phyloP scores from a whole-genome alignment of 75 land plant genomes.

The Azolla pinnata region DNA sequence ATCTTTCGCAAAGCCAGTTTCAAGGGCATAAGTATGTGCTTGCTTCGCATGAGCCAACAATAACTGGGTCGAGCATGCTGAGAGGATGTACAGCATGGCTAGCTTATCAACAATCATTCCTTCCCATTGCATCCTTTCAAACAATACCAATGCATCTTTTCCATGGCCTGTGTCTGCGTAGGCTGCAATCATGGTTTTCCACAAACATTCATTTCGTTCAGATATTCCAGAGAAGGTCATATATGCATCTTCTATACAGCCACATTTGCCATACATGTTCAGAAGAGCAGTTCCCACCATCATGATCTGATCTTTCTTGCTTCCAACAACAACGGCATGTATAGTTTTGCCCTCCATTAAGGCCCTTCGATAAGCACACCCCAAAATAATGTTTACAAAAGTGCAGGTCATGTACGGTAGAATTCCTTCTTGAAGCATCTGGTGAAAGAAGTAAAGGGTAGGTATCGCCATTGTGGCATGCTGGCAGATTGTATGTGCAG shows the following conservation, averaged over 20 bases:
- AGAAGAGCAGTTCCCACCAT: constrained; percentile 54
- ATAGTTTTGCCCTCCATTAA: constrained; percentile 31
- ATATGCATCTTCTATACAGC: constrained; percentile 38
- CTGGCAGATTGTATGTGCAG: too few relatives aligned
- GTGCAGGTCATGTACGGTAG: too few relatives aligned
- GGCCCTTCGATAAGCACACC: too few relatives aligned
- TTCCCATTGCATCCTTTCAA: constrained; percentile 18
- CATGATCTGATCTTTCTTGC: constrained; percentile 20
- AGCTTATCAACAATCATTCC: constrained; percentile 28
- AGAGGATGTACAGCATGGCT: constrained; percentile 44
- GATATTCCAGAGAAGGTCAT: constrained; percentile 27
- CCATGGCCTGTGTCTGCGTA: constrained; percentile 40
- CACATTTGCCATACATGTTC: constrained; percentile 49
- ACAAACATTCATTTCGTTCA: constrained; percentile 23
- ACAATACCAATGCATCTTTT: constrained; percentile 33
- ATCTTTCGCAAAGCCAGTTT: constrained; percentile 7
- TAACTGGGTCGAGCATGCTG: constrained; percentile 34
- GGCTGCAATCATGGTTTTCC: constrained; percentile 52
- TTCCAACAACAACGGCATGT: constrained; percentile 25
- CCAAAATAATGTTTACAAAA: too few relatives aligned
- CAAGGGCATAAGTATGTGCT: constrained; percentile 6
- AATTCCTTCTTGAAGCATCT: too few relatives aligned
- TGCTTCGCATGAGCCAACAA: constrained; percentile 6
- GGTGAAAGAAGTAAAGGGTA: too few relatives aligned
- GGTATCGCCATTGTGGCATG: too few relatives aligned